These are phyloP conservation scores for Xylaria sp. DNA, from an alignment of 2,329 filamentous ascomycete species.

Conservation along the genomic window DNA sequence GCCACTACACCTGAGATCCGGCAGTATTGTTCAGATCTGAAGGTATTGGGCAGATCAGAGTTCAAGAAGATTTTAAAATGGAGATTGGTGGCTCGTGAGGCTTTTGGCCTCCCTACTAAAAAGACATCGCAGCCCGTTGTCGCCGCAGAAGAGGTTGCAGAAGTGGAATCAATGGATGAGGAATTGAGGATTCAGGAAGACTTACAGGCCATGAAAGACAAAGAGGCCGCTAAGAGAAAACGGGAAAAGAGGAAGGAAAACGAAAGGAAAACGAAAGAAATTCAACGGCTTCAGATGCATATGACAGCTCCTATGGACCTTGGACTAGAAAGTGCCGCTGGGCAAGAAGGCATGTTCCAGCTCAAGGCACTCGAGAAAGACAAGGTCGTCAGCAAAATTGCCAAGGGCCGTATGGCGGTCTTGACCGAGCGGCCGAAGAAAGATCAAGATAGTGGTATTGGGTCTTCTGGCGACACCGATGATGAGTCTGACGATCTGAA, in stretches of 20 bases:
- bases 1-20: conserved; percentile 88
- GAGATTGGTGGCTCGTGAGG: conserved; percentile 88
- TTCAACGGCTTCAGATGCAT: conserved; percentile 95
- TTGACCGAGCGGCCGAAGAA: conserved; percentile 68
- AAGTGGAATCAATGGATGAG: conserved; percentile 92
- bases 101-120: conserved; percentile 87
- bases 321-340: conserved; percentile 85
- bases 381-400: conserved; percentile 74
- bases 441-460: conserved; percentile 69
- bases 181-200: conserved; percentile 92
- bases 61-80: conserved; percentile 91
- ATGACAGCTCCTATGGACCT: conserved; percentile 98
- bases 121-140: conserved; percentile 64
- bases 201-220: conserved; percentile 82
- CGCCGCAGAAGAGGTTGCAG: conserved; percentile 74
- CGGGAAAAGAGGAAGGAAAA: conserved; percentile 88
- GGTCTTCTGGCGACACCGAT: conserved; percentile 65
- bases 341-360: conserved; percentile 86
- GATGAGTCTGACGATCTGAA: conserved; percentile 80
- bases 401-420: conserved; percentile 81
- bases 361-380: conserved; percentile 84
- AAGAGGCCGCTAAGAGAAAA: conserved; percentile 79
- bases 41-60: conserved; percentile 91
- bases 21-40: conserved; percentile 82
- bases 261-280: conserved; percentile 92